Base-by-base conservation (phyloP, 2,329 filamentous ascomycete genomes). In the Metarhizium sp. region DNA sequence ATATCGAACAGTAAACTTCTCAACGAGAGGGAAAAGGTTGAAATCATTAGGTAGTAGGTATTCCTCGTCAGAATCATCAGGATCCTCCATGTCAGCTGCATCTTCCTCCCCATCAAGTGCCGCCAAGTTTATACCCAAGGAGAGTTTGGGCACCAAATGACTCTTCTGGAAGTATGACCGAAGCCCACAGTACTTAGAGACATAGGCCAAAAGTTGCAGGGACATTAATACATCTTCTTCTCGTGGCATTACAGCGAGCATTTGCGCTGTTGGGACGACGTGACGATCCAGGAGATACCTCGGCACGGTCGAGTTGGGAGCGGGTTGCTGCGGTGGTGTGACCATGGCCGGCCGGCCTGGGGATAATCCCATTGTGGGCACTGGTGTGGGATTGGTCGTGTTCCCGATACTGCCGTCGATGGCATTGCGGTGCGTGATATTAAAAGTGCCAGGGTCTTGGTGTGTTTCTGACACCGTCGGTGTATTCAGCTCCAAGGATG, bases 151-250 rank as follows among this genome's bases (percentile, higher is more conserved):
- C 4, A 99, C 94, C 11, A 97, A 78, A 66, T 99, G 94, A 43
- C 92, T 95, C 69, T 88, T 82, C 67, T 99, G 94, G 70, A 99
- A 99, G 71, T 96, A 99, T 4, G 90, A 87, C 18, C 94, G 85
- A 34, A 99, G 81, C 64, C 95, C 95, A 78, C 94, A 97, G 73
- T 99, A 99, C 71, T 99, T 99, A 29, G 92, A 96, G 55, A 99
- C 92, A 69, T 99, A 99, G 16, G 94, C 94, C 49, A 99, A 81
- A 20, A 99, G 82, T 71, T 99, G 94, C 42, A 99, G 79, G 6
- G 94, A 96, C 92, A 99, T 96, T 60, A 99, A 78, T 2, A 99
- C 94, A 65, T 99, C 94, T 70, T 99, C 94, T 64, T 99, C 94
- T 52, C 94, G 85, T 10, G 94, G 94, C 88, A 97, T 95, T 11